Evolutionary conservation across 305 asterid species (phyloP), one percentile per base, ranked within the genome.

Genomic region (Stenogyne calaminthoides): DNA sequence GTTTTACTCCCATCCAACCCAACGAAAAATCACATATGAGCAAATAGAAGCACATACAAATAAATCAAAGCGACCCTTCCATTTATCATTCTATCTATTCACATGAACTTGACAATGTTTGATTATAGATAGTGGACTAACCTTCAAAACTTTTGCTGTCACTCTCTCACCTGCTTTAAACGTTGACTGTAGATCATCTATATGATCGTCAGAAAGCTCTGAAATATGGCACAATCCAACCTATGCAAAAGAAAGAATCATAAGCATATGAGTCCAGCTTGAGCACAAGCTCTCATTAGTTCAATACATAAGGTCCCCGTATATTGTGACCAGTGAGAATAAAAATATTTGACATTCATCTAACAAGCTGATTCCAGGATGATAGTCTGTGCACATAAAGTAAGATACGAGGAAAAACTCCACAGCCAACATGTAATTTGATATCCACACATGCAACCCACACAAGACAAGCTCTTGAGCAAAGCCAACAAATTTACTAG

Each of bases 161-260:
- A 92, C 95, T 70, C 70, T 83, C 54, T 95, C 96, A 71, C 96
- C 93, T 68, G 90, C 91, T 77, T 88, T 86, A 79, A 84, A 89
- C 70, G 65, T 76, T 44, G 83, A 47, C 71, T 77, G 91, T 71
- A 86, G 75, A 76, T 81, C 80, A 67, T 84, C 93, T 29, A 84
- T 64, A 72, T 67, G 90, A 65, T 86, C 88, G 80, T 95, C 98
- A 80, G 95, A 88, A 76, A 95, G 85, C 88, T 92, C 96, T 1
- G 98, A 95, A 61, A 92, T 80, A 77, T 95, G 99, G 86, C 99
- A 95, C 76, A 95, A 78, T 59, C 99, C 99, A 65, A 92, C 99
- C 98, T 95, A 77, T 11, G 64, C 71, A 77, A 73, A 78, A 70
- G 36, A 62, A 83, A 75, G 69, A 58, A 77, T 20, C 63, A 59